Base-by-base conservation (phyloP, 2,329 filamentous ascomycete genomes). In the Trichothecium roseum region DNA sequence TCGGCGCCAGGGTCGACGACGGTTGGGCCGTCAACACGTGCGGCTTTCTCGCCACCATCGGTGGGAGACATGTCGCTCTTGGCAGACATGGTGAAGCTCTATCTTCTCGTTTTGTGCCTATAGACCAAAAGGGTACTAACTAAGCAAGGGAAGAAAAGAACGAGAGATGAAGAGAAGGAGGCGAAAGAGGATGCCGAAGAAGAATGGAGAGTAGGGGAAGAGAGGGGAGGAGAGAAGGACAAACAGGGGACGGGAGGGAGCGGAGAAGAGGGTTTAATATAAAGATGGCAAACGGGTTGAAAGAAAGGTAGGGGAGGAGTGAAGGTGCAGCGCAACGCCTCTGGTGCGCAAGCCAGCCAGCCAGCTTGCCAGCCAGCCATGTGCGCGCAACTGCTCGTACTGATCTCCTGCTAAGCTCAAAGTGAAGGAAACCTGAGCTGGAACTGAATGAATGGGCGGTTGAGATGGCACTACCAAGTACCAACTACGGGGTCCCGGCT, bases 31-130 rank as follows among this genome's bases (percentile, higher is more conserved):
- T 4, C 30, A 22, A 26, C 22, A 15, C 12, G 12, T 20, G 27
- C 28, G 13, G 9, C 34, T 31, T 41, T 41, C 37, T 41, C 37
- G 34, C 34, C 34, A 18, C 36, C 40, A 30, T 35, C 37, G 17
- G 9, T 10, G 32, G 22, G 33, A 28, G 37, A 35, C 32, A 32
- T 35, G 30, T 37, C 38, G 37, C 37, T 34, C 30, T 41, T 37
- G 31, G 40, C 38, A 34, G 40, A 41, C 40, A 41, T 41, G 37
- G 14, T 41, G 37, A 26, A 20, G 30, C 8, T 20, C 30, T 32
- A 10, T 28, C 15, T 18, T 15, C 29, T 26, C 30, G 22, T 20
- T 9, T 33, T 22, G 15, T 14, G 13, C 14, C 14, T 8, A 14
- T 13, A 15, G 14, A 13, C 30, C 9, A 9, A 28, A 15, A 13